Conservation (phyloP, 371 early-diverging fungal species). For the Mortierella sp. region DNA sequence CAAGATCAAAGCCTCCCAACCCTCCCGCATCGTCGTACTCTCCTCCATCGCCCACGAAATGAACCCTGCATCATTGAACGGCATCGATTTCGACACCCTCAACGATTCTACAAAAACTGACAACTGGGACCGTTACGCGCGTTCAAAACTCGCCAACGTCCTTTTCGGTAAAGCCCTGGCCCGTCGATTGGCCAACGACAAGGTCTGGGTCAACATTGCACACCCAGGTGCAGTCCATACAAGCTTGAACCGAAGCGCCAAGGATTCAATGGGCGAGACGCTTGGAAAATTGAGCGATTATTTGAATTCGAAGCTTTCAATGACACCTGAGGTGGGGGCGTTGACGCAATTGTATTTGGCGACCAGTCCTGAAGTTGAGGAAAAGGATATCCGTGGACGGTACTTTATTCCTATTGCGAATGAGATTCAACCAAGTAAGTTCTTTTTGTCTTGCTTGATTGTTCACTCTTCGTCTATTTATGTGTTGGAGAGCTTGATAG, state of each 20-base stretch:
- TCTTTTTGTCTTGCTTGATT: not conserved
- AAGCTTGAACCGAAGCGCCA: slow-evolving; percentile 6
- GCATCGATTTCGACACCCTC: slow-evolving; percentile 57
- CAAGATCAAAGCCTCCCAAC: slow-evolving; percentile 62
- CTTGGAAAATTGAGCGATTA: slow-evolving; percentile 11
- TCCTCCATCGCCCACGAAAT: slow-evolving; percentile 60
- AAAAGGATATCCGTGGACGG: slow-evolving; percentile 65
- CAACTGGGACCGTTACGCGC: slow-evolving; percentile 60
- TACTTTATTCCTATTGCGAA: slow-evolving; percentile 62
- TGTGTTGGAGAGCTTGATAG: not conserved
- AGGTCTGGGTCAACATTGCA: slow-evolving; percentile 71
- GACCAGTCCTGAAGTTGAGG: slow-evolving; percentile 72
- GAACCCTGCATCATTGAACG: slow-evolving; percentile 11
- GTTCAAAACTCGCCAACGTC: slow-evolving; percentile 78
- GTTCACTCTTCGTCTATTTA: not conserved
- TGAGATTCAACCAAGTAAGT: slow-evolving; percentile 36
- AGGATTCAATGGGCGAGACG: not conserved
- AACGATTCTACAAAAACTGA: slow-evolving; percentile 54
- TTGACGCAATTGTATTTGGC: slow-evolving; percentile 76
- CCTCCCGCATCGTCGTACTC: slow-evolving; percentile 66
- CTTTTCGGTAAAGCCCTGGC: slow-evolving; percentile 71
- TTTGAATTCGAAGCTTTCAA: slow-evolving; percentile 29
- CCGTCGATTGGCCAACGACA: slow-evolving; percentile 58
- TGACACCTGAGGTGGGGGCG: slow-evolving; percentile 66
- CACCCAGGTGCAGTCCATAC: slow-evolving; percentile 78